A percentile compares a stretch with the other conserved stretches of the same genome.
These are phyloP conservation scores for Candida glucosophila DNA, from an alignment of 1,139 yeast genomes.

Conservation along the genomic window DNA sequence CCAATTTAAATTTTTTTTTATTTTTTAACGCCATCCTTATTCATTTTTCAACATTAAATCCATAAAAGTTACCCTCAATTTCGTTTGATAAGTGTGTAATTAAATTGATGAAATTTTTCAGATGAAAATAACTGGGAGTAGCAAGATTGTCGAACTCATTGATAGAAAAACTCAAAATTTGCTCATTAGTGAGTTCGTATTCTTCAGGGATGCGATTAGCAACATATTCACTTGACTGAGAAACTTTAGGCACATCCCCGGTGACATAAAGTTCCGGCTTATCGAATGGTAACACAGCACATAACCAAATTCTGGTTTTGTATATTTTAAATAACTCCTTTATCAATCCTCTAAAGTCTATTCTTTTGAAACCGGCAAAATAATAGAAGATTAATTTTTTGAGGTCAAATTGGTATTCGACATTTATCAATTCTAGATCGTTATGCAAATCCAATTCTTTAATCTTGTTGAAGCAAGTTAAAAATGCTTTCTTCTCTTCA, in stretches of 20 bases:
- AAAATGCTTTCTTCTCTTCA: constrained; percentile 40
- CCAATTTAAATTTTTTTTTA: too few relatives aligned
- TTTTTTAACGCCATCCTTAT: too few relatives aligned
- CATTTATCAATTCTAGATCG: constrained; percentile 48
- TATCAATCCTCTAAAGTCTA: constrained; percentile 87
- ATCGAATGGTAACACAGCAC: constrained; percentile 57
- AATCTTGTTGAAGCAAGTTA: constrained; percentile 36
- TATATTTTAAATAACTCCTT: constrained; percentile 87
- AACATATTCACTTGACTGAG: constrained; percentile 21
- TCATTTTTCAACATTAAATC: constrained; percentile 24
- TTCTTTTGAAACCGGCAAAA: constrained; percentile 64
- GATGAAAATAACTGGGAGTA: constrained; percentile 35
- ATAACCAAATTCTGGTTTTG: constrained; percentile 96
- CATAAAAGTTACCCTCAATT: constrained; percentile 33
- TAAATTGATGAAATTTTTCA: constrained; percentile 30
- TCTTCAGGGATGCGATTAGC: constrained; percentile 25
- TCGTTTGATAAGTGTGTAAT: constrained; percentile 25
- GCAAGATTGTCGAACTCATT: constrained; percentile 28
- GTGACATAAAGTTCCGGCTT: constrained; percentile 24
- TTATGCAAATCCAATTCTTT: constrained; percentile 33
- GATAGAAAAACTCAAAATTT: constrained; percentile 32
- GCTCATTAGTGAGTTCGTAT: constrained; percentile 34
- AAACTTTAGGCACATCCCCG: constrained; percentile 16
- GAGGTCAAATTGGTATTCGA: constrained; percentile 93
- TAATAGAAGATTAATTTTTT: constrained; percentile 90